These are phyloP conservation scores for Omphalotus guepiniiformis DNA, from an alignment of 768 basidiomycete species.

Conservation along the genomic window DNA sequence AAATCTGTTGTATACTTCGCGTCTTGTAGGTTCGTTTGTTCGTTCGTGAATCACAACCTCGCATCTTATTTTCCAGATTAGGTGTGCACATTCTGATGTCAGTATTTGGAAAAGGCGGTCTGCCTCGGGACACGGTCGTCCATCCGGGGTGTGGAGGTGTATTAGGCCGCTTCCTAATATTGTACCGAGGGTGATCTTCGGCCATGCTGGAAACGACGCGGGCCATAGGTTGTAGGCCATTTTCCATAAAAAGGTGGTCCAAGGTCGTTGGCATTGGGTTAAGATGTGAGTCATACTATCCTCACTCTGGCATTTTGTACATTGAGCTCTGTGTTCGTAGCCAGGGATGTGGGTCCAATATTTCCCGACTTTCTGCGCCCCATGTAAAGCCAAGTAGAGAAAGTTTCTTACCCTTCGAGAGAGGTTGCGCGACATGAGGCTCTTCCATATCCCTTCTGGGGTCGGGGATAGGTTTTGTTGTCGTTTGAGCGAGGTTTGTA, in stretches of 20 bases:
- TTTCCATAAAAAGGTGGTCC: slow-evolving; percentile 9
- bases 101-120: too few relatives aligned
- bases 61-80: too few relatives aligned
- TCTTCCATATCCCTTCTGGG: slow-evolving; percentile 10
- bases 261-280: slow-evolving; percentile 1
- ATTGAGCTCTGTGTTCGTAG: slow-evolving; percentile 9
- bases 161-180: slow-evolving; percentile 11
- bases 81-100: too few relatives aligned
- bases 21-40: too few relatives aligned
- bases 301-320: slow-evolving; percentile 2
- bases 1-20: too few relatives aligned
- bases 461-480: neutral
- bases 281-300: slow-evolving; percentile 15
- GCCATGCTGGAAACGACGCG: neutral
- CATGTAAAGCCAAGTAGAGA: slow-evolving; percentile 8
- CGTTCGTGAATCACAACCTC: too few relatives aligned
- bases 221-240: slow-evolving; percentile 8
- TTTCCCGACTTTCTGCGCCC: slow-evolving; percentile 3
- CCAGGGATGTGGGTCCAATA: slow-evolving; percentile 11
- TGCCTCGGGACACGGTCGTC: too few relatives aligned
- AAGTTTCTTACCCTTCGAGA: slow-evolving; percentile 4
- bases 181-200: neutral
- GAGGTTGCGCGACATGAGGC: neutral
- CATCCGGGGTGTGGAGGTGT: too few relatives aligned
- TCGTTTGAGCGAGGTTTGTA: slow-evolving; percentile 6